These are phyloP conservation scores for Juncus effusus DNA, from an alignment of 176 grass and related monocot genomes.

Conservation along the genomic window DNA sequence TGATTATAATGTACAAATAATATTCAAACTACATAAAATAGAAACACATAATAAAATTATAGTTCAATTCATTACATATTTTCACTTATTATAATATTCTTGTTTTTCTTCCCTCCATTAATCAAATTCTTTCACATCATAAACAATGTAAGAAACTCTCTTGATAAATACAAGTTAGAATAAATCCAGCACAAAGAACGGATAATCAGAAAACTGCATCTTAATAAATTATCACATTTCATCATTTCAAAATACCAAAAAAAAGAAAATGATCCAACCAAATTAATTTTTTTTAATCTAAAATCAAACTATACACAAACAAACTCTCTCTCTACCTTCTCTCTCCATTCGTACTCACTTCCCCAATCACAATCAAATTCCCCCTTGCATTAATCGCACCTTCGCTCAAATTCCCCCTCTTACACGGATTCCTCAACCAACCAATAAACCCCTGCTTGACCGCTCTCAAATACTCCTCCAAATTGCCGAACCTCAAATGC, in stretches of 20 bases:
- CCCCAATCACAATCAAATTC: slow-evolving; percentile 82
- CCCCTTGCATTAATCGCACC: slow-evolving; percentile 77
- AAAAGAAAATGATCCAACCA: slow-evolving; percentile 40
- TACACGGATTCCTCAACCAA: slow-evolving; percentile 54
- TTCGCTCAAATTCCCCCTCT: slow-evolving; percentile 74
- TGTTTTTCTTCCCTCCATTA: too few relatives aligned
- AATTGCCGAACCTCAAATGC: slow-evolving; percentile 43
- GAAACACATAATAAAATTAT: too few relatives aligned
- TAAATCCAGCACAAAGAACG: slow-evolving; percentile 7
- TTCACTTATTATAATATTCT: too few relatives aligned
- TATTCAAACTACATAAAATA: too few relatives aligned
- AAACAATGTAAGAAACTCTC: too few relatives aligned
- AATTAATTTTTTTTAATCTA: slow-evolving; percentile 32
- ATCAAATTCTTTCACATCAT: too few relatives aligned
- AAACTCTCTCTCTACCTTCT: slow-evolving; percentile 53
- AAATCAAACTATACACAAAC: slow-evolving; percentile 64
- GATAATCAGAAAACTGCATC: slow-evolving; percentile 27
- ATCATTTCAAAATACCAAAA: slow-evolving; percentile 35
- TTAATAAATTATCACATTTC: slow-evolving; percentile 34
- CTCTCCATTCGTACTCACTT: slow-evolving; percentile 55
- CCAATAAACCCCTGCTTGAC: slow-evolving; percentile 40
- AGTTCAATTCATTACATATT: too few relatives aligned
- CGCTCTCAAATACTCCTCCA: slow-evolving; percentile 51
- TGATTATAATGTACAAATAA: too few relatives aligned
- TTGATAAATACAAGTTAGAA: slow-evolving; percentile 4